A percentile compares a stretch with the other conserved stretches of the same genome.
Evolutionary conservation across 75 land plant species (phyloP).

Genomic region (Isoetes taiwanensis): DNA sequence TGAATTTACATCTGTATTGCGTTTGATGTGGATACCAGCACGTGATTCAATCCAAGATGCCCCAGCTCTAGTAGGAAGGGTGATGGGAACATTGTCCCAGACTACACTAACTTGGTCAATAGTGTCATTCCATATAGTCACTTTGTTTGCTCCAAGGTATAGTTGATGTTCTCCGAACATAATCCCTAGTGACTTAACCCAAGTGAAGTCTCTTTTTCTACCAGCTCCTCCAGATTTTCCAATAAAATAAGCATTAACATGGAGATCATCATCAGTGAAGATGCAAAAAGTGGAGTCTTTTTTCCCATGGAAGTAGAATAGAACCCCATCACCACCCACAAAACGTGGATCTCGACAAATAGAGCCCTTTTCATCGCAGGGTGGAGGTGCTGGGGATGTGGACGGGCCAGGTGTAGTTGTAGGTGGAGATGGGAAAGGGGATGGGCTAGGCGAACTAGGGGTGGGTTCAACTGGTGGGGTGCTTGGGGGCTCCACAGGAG

Average conservation of each 20-base stretch:
- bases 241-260: slow-evolving; percentile 60
- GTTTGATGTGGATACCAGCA: slow-evolving; percentile 28
- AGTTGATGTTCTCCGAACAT: slow-evolving; percentile 31
- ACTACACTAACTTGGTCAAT: slow-evolving; percentile 26
- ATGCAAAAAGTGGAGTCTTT: slow-evolving; percentile 35
- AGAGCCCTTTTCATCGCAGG: slow-evolving; percentile 32
- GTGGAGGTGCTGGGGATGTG: no score
- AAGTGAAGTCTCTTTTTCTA: slow-evolving; percentile 48
- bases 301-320: slow-evolving; percentile 71
- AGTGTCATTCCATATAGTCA: slow-evolving; percentile 24
- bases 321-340: slow-evolving; percentile 60
- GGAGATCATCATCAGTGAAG: slow-evolving; percentile 44
- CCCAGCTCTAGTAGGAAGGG: slow-evolving; percentile 18
- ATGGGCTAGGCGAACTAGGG: no score
- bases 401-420: no score
- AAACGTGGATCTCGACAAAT: slow-evolving; percentile 60
- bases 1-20: slow-evolving; percentile 33
- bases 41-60: slow-evolving; percentile 33
- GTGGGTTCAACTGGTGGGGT: no score
- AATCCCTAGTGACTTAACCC: slow-evolving; percentile 52
- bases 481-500: no score
- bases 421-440: no score
- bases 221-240: slow-evolving; percentile 37
- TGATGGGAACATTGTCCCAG: slow-evolving; percentile 29
- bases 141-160: slow-evolving; percentile 18